These are phyloP conservation scores for Diaporthe sp. DNA, from an alignment of 2,329 filamentous ascomycete species.

Conservation along the genomic window DNA sequence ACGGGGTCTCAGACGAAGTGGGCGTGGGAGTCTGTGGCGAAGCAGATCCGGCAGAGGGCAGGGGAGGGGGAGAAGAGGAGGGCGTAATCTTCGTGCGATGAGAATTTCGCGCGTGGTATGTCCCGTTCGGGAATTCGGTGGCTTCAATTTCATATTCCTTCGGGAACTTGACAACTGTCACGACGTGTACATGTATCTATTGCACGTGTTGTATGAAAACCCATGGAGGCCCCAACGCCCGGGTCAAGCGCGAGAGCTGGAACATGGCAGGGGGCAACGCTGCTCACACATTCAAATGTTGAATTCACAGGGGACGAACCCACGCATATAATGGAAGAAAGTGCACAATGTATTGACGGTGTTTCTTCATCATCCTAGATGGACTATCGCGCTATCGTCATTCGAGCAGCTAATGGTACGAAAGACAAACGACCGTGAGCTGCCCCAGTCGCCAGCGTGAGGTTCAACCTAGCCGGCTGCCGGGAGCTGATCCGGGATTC, in stretches of 20 bases:
- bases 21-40: conserved; percentile 47
- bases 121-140: too few species aligned
- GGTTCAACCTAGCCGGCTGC: too few species aligned
- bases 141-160: neutral
- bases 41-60: conserved; percentile 14
- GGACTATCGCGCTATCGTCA: too few species aligned
- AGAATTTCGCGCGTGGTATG: neutral
- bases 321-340: too few species aligned
- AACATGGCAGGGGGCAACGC: neutral
- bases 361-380: neutral
- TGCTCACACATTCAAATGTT: neutral
- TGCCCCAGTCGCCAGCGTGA: too few species aligned
- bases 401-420: too few species aligned
- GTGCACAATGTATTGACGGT: neutral
- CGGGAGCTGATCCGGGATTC: too few species aligned
- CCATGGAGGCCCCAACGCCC: neutral
- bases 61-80: neutral
- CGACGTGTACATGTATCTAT: neutral
- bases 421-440: too few species aligned
- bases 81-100: neutral
- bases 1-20: conserved; percentile 45
- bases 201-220: accelerated
- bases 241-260: neutral
- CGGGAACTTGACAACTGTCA: too few species aligned
- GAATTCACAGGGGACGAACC: neutral